Conservation (phyloP, 1,284 basidiomycete genomes). For the Apiotrichum akiyoshidainum region DNA sequence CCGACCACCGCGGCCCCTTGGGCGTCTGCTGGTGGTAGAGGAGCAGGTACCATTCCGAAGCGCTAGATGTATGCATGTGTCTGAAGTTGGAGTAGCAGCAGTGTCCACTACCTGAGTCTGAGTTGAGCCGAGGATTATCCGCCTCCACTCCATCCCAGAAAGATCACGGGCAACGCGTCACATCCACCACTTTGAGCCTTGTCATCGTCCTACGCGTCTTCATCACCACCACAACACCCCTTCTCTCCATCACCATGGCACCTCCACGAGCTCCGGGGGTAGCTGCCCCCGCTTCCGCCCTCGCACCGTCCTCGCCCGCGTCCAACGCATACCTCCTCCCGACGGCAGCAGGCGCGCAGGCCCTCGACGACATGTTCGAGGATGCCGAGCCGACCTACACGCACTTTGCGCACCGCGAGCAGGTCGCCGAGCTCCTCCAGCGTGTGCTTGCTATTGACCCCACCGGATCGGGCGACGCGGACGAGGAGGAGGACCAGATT, state of each 20-base stretch:
- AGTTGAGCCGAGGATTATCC: no score
- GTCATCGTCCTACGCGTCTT: no score
- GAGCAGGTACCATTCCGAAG: background rate
- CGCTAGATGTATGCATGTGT: background rate
- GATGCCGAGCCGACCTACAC: conserved; percentile 48
- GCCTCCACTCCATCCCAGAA: no score
- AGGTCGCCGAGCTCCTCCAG: conserved; percentile 60
- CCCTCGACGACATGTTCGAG: conserved; percentile 15
- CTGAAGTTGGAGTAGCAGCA: no score
- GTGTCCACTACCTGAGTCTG: no score
- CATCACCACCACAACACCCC: no score
- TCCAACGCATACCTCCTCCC: background rate
- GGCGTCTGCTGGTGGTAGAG: background rate
- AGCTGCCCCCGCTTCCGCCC: background rate
- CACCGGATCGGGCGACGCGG: conserved; percentile 51
- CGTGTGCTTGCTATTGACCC: conserved; percentile 57
- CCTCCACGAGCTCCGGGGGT: no score
- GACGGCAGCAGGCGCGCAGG: background rate
- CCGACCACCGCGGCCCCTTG: conserved; percentile 5
- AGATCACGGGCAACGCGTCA: no score
- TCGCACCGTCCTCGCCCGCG: background rate
- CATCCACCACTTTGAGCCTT: no score
- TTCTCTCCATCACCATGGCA: no score
- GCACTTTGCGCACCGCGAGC: conserved; percentile 52
- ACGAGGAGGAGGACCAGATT: conserved; percentile 49